Conservation (phyloP, 2,329 filamentous ascomycete species). For the Colletotrichum destructivum region DNA sequence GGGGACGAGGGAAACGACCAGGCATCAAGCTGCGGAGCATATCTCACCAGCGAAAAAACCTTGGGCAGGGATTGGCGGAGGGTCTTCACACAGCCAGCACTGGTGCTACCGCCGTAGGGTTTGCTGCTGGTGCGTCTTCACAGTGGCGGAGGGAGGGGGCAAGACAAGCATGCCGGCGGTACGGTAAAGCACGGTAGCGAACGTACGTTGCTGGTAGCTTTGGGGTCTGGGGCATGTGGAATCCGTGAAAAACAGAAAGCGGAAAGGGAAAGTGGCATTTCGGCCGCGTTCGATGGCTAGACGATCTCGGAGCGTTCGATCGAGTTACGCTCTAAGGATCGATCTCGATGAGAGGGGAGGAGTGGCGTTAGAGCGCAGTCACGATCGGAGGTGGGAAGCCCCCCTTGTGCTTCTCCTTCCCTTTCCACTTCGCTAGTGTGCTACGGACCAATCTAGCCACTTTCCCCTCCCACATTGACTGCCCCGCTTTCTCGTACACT, state of each 20-base stretch:
- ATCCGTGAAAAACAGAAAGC: constrained; percentile 12
- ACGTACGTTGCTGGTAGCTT: not conserved
- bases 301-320: constrained; percentile 43
- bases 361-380: constrained; percentile 22
- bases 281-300: constrained; percentile 43
- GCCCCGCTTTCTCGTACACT: constrained; percentile 27
- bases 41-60: constrained; percentile 11
- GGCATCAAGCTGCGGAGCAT: constrained; percentile 9
- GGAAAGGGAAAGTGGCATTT: constrained; percentile 40
- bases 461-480: not conserved
- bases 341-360: constrained; percentile 44
- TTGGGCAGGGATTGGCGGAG: constrained; percentile 3
- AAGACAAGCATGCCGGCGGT: not conserved
- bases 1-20: constrained; percentile 20
- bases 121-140: constrained; percentile 4
- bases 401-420: not conserved
- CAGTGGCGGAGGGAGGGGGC: not conserved
- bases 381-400: constrained; percentile 24
- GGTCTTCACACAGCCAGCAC: not conserved
- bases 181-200: not conserved
- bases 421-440: not conserved
- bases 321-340: constrained; percentile 44
- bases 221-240: constrained; percentile 24
- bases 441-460: not conserved
- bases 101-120: not conserved